Conservation (phyloP, 495 filamentous ascomycete species). For the Trichoderma erinaceum region DNA sequence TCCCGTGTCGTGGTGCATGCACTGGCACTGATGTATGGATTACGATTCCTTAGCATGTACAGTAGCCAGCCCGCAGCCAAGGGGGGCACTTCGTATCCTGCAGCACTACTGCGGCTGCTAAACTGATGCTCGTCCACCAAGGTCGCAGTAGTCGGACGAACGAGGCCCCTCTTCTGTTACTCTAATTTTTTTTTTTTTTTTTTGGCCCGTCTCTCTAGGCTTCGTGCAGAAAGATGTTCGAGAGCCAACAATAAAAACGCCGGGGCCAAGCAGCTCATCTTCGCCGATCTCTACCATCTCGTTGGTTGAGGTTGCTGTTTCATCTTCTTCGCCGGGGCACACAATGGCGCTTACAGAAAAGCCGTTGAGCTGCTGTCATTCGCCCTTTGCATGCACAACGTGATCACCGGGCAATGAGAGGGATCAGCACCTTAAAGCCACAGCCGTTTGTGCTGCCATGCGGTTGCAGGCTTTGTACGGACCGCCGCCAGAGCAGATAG, state of each 20-base stretch:
- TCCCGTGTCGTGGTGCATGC: background rate
- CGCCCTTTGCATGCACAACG: background rate
- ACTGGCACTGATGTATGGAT: background rate
- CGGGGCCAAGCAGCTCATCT: background rate
- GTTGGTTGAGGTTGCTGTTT: background rate
- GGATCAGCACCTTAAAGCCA: constrained; percentile 11
- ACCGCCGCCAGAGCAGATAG: background rate
- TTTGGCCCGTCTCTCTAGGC: background rate
- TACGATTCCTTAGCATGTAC: background rate
- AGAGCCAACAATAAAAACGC: background rate
- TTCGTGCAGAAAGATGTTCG: background rate
- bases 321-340: constrained; percentile 1
- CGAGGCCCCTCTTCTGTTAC: background rate
- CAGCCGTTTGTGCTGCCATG: background rate
- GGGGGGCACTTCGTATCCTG: background rate
- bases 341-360: constrained; percentile 10
- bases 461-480: background rate
- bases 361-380: background rate
- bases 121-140: background rate
- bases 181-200: background rate
- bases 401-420: constrained; percentile 11
- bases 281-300: constrained; percentile 4
- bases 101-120: background rate
- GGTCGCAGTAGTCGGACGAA: background rate
- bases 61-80: background rate